Percentiles rank a stretch among this genome's conserved stretches.
Evolutionary conservation across 2,329 filamentous ascomycete genomes (phyloP).

Genomic region (Alternaria tenuissima): DNA sequence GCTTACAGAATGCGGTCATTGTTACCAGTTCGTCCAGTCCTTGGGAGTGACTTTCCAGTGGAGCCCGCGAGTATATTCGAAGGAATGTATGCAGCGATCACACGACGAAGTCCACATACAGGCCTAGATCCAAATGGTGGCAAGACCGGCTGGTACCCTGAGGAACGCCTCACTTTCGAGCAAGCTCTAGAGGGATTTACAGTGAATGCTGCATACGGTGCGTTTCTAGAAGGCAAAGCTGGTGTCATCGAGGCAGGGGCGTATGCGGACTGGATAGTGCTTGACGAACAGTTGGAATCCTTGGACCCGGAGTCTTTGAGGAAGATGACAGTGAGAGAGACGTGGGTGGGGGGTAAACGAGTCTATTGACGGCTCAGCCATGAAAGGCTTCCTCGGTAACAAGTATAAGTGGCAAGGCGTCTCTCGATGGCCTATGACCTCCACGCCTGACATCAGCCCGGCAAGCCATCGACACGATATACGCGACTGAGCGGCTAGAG

Average conservation of each 20-base stretch:
- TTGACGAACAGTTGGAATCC: constrained; percentile 65
- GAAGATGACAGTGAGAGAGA: constrained; percentile 67
- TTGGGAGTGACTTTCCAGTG: constrained; percentile 77
- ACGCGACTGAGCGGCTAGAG: neutral
- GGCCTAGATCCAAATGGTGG: constrained; percentile 55
- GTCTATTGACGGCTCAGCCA: constrained; percentile 44
- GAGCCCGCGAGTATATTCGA: constrained; percentile 73
- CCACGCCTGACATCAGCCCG: constrained; percentile 1
- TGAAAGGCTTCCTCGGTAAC: constrained; percentile 15
- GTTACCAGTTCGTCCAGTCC: constrained; percentile 62
- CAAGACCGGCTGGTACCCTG: constrained; percentile 64
- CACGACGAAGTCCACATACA: constrained; percentile 65
- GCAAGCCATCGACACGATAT: neutral
- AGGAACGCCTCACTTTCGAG: constrained; percentile 66
- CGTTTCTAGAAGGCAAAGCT: constrained; percentile 66
- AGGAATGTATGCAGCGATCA: constrained; percentile 73
- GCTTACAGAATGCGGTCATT: constrained; percentile 74
- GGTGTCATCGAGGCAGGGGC: constrained; percentile 68
- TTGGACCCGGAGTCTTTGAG: constrained; percentile 62
- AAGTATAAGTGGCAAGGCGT: neutral
- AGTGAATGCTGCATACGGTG: constrained; percentile 65
- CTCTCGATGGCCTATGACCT: neutral
- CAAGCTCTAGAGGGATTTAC: constrained; percentile 72
- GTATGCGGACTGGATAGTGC: constrained; percentile 75
- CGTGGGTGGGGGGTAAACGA: constrained; percentile 69